A percentile compares a stretch with the other conserved stretches of the same genome.
Evolutionary conservation across 306 rosid species (phyloP).

Genomic region (Cicer judaicum): DNA sequence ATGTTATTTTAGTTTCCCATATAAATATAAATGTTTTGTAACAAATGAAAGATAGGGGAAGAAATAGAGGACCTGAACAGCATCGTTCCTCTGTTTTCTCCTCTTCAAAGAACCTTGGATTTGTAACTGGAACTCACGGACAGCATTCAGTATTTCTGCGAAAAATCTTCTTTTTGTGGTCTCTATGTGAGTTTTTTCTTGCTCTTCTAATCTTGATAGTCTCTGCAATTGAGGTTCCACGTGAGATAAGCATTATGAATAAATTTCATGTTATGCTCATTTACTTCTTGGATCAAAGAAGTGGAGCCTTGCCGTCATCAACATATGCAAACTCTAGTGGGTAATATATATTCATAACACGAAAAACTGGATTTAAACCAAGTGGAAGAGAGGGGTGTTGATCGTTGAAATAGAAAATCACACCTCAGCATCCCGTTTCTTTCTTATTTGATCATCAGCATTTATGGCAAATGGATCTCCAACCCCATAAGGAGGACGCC

Average conservation of each 20-base stretch:
- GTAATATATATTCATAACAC: conserved; percentile 16
- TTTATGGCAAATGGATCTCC: conserved; percentile 96
- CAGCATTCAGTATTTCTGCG: conserved; percentile 83
- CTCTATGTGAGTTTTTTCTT: conserved; percentile 76
- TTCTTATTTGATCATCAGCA: conserved; percentile 87
- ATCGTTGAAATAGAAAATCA: conserved; percentile 44
- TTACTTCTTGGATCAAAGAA: conserved; percentile 1
- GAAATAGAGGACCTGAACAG: conserved; percentile 64
- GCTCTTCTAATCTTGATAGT: conserved; percentile 84
- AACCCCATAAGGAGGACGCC: conserved; percentile 80
- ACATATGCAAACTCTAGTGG: conserved; percentile 27
- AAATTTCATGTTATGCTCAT: conserved; percentile 12
- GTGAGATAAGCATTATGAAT: conserved; percentile 43
- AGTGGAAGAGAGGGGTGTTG: neutral
- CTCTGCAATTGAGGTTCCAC: conserved; percentile 68
- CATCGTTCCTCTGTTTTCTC: conserved; percentile 89
- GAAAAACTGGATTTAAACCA: conserved; percentile 31
- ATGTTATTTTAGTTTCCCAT: conserved; percentile 21
- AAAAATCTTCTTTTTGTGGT: conserved; percentile 91
- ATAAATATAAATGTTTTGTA: conserved; percentile 14
- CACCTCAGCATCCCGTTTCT: conserved; percentile 99
- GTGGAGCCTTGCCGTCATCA: neutral
- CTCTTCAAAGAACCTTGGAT: conserved; percentile 83
- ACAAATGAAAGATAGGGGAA: conserved; percentile 36
- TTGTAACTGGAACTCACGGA: conserved; percentile 94